Base-by-base conservation (phyloP, 2,329 filamentous ascomycete species). In the Diplocarpon rosae region DNA sequence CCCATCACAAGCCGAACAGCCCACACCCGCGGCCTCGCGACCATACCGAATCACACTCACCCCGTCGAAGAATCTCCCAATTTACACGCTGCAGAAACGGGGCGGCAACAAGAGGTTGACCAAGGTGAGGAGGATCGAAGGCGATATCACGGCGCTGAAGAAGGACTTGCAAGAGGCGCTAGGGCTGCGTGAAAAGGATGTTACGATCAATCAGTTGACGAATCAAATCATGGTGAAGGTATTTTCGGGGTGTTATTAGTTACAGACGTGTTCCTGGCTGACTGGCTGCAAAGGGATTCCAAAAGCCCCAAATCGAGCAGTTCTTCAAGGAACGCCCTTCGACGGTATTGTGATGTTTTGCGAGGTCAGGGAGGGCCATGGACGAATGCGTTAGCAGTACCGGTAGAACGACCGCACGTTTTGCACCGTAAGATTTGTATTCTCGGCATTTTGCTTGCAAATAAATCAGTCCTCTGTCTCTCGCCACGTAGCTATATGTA, bases 31-130 rank as follows among this genome's bases (percentile, higher is more conserved):
- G 8, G 40, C 16, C 13, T 14, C 51, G 9, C 52, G 56, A 47
- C 51, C 53, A n/a, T 55, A 55, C 47, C 73, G 80, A 56, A 73
- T 96, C 52, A 70, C 70, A 41, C 81, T 87, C 50, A 90, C 86
- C 2, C 67, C 71, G 1, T 80, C 76, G 31, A 75, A 78, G 38
- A 78, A 86, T 53, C 68, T 92, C 2, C 79, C 86, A 17, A 75
- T 96, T 36, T 98, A 96, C 66, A 70, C 79, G 13, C 70, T 78
- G 53, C 69, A 66, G 52, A 89, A 85, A 67, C 72, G 78, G 11
- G 87, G 87, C 42, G 85, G 86, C 12, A 92, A 85, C 52, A 71
- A 80, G 59, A 76, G 79, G 56, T 66, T 84, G 57, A 93, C 90
- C 5, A 65, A 77, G 45, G 66, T 98, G 45, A 83, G 87, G 62